Conservation (phyloP, 2,329 filamentous ascomycete genomes). For the Aspergillus tamarii region DNA sequence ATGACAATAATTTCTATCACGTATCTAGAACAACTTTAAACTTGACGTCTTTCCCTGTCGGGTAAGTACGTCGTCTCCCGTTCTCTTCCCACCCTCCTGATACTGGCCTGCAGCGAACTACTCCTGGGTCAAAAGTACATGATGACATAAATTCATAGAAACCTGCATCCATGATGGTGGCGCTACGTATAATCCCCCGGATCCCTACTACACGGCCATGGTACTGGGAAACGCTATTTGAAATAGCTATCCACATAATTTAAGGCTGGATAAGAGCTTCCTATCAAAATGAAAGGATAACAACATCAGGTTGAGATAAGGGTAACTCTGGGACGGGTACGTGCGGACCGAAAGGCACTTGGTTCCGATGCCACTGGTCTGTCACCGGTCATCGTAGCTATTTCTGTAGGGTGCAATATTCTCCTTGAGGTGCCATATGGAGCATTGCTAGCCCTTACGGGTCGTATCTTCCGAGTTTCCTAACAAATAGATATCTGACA, state of each 20-base stretch:
- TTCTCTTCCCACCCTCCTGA: neutral
- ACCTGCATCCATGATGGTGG: neutral
- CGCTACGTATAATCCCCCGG: neutral
- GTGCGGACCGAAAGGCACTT: neutral
- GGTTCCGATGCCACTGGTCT: neutral
- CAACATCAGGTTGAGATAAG: neutral
- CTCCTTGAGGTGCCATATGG: neutral
- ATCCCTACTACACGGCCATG: neutral
- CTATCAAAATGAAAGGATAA: neutral
- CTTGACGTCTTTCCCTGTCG: neutral
- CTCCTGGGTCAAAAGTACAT: neutral
- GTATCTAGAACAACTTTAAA: conserved; percentile 3
- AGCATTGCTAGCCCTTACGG: neutral
- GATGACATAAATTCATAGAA: neutral
- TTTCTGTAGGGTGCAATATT: neutral
- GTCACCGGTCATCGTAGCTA: neutral
- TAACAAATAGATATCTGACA: neutral
- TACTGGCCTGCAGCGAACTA: neutral
- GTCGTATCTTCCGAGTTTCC: neutral
- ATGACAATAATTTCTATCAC: neutral
- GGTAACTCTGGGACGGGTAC: neutral
- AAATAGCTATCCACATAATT: neutral
- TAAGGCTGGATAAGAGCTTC: neutral
- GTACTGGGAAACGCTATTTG: conserved; percentile 3
- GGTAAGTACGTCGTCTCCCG: neutral